Base-by-base conservation (phyloP, 176 grass and related monocot genomes). In the Ensete glaucum region DNA sequence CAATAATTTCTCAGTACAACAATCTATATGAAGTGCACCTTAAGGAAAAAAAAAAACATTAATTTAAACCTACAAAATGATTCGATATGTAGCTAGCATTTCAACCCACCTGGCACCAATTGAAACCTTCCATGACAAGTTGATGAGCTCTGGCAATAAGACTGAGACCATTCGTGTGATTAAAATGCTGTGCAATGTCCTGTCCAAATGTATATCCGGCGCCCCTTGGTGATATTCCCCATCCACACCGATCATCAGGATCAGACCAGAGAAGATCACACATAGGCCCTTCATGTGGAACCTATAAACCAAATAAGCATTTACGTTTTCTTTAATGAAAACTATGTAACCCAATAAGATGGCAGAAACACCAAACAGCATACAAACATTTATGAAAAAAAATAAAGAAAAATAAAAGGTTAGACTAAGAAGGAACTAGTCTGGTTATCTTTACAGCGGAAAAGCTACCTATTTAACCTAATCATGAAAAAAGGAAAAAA, bases 231-330 rank as follows among this genome's bases (percentile, higher is more conserved):
- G 94, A 98, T 84, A 98, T 98, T 17, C 94, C 93, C 94, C 94
- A 98, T 10, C 94, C 94, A 78, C 94, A 98, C 79, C 94, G 77
- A 58, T 98, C 94, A 50, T 98, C 94, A 22, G 94, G 94, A 73
- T 98, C 94, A 62, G 94, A 98, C 94, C 94, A 98, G 66, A 98
- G 74, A 1, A 98, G 88, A 83, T 98, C 94, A 73, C 94, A 98
- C 94, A 98, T 98, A 17, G 94, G 94, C 16, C 94, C 94, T 88
- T 98, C 94, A 81, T 98, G 94, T 69, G 94, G 94, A 77, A 98
- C 94, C 94, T 98, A 81, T 64, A 25, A 21, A 15, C 67, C 67
- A 73, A 53, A 56, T 13, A 73, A 29, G 11, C 11, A 67, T 67
- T 3, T 15, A 67, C 12, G 2, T 29, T 67, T 16, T 16, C 15